Evolutionary conservation across 495 filamentous ascomycete genomes (phyloP), one percentile per base, ranked within the genome.

Genomic region (Penicillium soppii): DNA sequence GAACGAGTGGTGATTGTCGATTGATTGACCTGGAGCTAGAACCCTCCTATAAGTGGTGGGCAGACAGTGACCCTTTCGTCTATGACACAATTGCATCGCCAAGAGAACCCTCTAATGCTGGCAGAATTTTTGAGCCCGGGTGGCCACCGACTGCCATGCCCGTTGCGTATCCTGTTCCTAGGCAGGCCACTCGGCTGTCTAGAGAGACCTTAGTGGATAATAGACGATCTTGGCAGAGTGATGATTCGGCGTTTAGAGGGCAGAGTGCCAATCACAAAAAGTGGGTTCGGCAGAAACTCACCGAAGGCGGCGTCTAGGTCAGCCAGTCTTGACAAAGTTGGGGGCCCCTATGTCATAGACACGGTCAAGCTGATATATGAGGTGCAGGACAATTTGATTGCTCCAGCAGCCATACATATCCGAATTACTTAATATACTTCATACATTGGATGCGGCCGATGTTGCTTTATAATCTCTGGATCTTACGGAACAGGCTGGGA

Each of bases 11-110:
- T 33, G 16, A 46, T 36, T 21, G 27, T 21, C 16, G 43, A 29
- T 32, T 46, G 43, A 23, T 46, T 46, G 29, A 46, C 43, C 43
- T 46, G 43, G 43, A 46, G 9, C 43, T 33, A 3, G 43, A 46
- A 46, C 29, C 43, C 20, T 46, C 29, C 21, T 46, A 12, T 27
- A 17, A 5, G 43, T 46, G 43, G 43, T 46, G 17, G 29, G 30
- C 29, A 33, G 22, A 46, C 26, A 27, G 21, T 46, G 43, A 46
- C 32, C 29, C 17, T 27, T 21, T 46, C 29, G 12, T n/a, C 27
- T 25, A 4, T 43, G 40, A 22, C 20, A 43, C 40, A 12, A 15
- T 35, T 35, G n/a, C 32, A 43, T 9, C 40, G 10, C 20, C 6
- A 43, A 12, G 22, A 30, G 25, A 19, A 20, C 27, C 26, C 19